These are phyloP conservation scores for Magnolia changhungtana DNA, from an alignment of 164 flowering plant species.

Conservation along the genomic window DNA sequence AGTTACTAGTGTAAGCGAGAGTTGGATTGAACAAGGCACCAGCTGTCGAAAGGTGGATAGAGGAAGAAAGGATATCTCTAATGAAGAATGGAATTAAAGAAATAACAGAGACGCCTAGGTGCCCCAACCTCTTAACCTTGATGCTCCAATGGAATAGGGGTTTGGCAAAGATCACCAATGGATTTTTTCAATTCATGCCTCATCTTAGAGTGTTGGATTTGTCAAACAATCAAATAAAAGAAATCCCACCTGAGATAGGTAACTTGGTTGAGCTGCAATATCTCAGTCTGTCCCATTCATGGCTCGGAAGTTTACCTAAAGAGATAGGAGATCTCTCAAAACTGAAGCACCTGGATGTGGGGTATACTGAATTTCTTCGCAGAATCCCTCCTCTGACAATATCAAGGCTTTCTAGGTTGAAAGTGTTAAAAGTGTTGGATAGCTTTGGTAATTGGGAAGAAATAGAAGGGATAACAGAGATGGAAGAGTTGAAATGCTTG, in stretches of 20 bases:
- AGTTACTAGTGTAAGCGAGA: constrained; percentile 5
- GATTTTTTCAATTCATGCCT: constrained; percentile 14
- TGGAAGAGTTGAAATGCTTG: background rate
- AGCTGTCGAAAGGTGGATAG: constrained; percentile 7
- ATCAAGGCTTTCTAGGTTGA: background rate
- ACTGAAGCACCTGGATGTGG: constrained; percentile 11
- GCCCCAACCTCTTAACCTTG: constrained; percentile 23
- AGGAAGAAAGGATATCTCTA: constrained; percentile 13
- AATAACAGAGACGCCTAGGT: constrained; percentile 1
- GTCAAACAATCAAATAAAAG: constrained; percentile 5
- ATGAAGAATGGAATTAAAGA: constrained; percentile 7
- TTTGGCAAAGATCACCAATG: background rate
- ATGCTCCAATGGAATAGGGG: constrained; percentile 7
- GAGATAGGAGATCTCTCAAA: constrained; percentile 9
- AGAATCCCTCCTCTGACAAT: constrained; percentile 3
- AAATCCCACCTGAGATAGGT: constrained; percentile 7
- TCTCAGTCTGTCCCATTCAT: background rate
- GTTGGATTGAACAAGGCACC: background rate
- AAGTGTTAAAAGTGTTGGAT: background rate
- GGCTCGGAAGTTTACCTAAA: background rate
- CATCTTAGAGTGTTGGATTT: constrained; percentile 17
- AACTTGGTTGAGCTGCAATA: constrained; percentile 10
- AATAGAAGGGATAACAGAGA: background rate
- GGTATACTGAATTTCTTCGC: background rate
- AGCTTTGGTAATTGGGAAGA: background rate